Percentiles rank a stretch among this genome's conserved stretches.
These are phyloP conservation scores for Bolboschoenus planiculmis DNA, from an alignment of 176 grass and related monocot genomes.

Conservation along the genomic window DNA sequence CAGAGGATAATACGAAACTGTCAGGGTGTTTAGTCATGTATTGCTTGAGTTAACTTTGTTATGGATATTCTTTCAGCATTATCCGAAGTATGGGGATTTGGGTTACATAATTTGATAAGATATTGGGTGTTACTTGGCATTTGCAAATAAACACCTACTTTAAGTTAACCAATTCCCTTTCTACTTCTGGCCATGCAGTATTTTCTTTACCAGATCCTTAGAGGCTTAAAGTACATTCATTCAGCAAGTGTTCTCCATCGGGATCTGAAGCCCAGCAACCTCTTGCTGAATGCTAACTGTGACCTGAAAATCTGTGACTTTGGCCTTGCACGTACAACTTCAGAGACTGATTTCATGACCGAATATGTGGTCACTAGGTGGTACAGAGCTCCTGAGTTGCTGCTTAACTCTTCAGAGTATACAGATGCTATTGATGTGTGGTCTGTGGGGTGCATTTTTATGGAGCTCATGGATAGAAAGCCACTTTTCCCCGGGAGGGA, in stretches of 20 bases:
- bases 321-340: conserved; percentile 96
- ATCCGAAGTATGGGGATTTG: neutral
- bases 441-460: conserved; percentile 99
- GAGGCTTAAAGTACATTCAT: conserved; percentile 98
- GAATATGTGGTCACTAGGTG: conserved; percentile 99
- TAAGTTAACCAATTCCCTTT: neutral
- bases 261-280: conserved; percentile 99
- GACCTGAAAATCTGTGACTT: conserved; percentile 99
- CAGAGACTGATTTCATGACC: conserved; percentile 99
- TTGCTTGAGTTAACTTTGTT: neutral
- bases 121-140: neutral
- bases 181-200: conserved; percentile 56
- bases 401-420: conserved; percentile 96
- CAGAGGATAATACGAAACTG: neutral
- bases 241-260: conserved; percentile 97
- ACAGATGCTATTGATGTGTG: conserved; percentile 98
- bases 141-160: neutral
- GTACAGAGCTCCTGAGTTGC: conserved; percentile 89
- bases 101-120: neutral
- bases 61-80: neutral
- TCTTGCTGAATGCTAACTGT: conserved; percentile 98
- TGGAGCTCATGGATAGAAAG: conserved; percentile 95
- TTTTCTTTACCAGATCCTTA: conserved; percentile 99
- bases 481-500: conserved; percentile 97
- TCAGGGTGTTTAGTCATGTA: neutral